Conservation (phyloP, 1,284 basidiomycete genomes). For the Ustilago shanxiensis region DNA sequence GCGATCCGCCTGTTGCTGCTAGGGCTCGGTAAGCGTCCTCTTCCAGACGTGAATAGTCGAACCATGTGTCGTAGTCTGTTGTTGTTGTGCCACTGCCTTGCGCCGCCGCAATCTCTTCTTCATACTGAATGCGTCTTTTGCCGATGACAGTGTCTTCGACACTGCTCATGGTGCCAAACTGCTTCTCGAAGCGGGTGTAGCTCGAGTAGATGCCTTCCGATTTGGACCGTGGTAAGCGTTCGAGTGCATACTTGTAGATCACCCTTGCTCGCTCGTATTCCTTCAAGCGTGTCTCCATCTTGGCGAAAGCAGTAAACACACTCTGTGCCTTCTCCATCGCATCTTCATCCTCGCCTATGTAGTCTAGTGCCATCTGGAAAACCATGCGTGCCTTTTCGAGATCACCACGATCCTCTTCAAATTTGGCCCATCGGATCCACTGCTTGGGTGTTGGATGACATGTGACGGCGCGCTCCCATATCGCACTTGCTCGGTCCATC, state of each 20-base stretch:
- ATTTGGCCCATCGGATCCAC: conserved; percentile 97
- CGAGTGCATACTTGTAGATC: conserved; percentile 97
- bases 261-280: conserved; percentile 96
- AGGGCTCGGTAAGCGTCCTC: conserved; percentile 83
- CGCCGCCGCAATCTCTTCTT: conserved; percentile 57
- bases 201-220: conserved; percentile 85
- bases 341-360: conserved; percentile 96
- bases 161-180: conserved; percentile 88
- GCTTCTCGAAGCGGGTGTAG: conserved; percentile 98
- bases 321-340: conserved; percentile 97
- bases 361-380: conserved; percentile 95
- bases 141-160: conserved; percentile 95
- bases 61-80: conserved; percentile 97
- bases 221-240: conserved; percentile 89
- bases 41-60: conserved; percentile 93
- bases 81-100: conserved; percentile 76
- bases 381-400: conserved; percentile 91
- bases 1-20: conserved; percentile 41
- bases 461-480: conserved; percentile 95
- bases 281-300: conserved; percentile 95
- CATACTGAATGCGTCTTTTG: conserved; percentile 96
- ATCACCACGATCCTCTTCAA: conserved; percentile 87
- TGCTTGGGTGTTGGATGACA: conserved; percentile 92
- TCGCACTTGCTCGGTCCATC: conserved; percentile 86
- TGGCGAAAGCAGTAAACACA: conserved; percentile 94